Conservation (phyloP, 495 filamentous ascomycete genomes). For the Podospora pseudoanserina region DNA sequence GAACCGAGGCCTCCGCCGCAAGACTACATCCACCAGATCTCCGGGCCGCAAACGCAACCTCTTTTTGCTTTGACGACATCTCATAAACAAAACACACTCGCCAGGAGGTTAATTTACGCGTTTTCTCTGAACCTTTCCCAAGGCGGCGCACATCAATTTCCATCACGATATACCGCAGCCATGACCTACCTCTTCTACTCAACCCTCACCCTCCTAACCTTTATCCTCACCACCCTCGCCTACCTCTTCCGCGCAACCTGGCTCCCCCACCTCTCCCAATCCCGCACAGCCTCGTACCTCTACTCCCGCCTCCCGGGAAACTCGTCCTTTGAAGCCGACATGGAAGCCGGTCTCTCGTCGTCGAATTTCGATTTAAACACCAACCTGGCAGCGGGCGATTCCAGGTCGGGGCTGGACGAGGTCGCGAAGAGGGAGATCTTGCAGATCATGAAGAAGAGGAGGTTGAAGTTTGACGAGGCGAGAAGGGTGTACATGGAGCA, state of each 20-base stretch:
- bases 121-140: background rate
- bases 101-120: background rate
- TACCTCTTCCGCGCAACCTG: conserved; percentile 64
- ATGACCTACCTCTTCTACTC: conserved; percentile 78
- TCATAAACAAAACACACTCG: background rate
- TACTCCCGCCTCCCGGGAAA: conserved; percentile 71
- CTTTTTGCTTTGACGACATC: background rate
- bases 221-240: conserved; percentile 59
- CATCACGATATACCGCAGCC: conserved; percentile 30
- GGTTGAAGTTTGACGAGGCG: conserved; percentile 87
- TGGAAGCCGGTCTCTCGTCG: conserved; percentile 80
- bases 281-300: conserved; percentile 56
- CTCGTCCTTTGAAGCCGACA: conserved; percentile 64
- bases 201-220: conserved; percentile 54
- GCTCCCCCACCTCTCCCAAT: conserved; percentile 22
- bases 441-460: conserved; percentile 76
- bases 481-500: conserved; percentile 78
- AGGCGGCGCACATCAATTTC: background rate
- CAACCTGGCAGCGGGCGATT: conserved; percentile 76
- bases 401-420: conserved; percentile 74
- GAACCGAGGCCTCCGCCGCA: background rate
- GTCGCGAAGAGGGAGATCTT: conserved; percentile 73
- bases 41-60: background rate
- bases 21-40: background rate
- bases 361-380: conserved; percentile 72